A percentile compares a stretch with the other conserved stretches of the same genome.
Evolutionary conservation across 805 yeast genomes (phyloP).

Genomic region (Ogataea salicorniae): DNA sequence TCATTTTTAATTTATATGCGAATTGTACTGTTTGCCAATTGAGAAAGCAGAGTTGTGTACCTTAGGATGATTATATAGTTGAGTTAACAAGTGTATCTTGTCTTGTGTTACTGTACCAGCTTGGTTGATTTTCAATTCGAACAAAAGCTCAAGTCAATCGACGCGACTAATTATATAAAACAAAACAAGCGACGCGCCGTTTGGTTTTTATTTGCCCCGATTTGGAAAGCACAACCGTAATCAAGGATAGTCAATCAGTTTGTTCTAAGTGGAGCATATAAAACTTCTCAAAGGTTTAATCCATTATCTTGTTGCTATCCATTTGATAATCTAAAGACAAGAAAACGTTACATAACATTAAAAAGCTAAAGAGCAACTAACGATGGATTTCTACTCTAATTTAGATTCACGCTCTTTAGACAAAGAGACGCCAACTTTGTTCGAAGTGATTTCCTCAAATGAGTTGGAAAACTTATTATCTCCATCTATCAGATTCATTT

Average conservation of each 20-base stretch:
- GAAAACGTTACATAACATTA: too few species aligned
- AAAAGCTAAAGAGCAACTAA: background rate
- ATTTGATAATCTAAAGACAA: too few species aligned
- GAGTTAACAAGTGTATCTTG: too few species aligned
- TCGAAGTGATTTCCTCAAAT: slow-evolving; percentile 77
- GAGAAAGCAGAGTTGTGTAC: background rate
- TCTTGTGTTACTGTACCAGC: background rate
- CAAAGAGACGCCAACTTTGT: slow-evolving; percentile 75
- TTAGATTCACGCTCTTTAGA: slow-evolving; percentile 74
- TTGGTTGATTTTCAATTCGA: background rate
- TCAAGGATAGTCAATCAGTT: too few species aligned
- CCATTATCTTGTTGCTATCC: too few species aligned
- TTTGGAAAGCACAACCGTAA: background rate
- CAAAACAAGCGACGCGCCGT: too few species aligned
- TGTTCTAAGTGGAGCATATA: too few species aligned
- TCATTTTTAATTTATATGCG: slow-evolving; percentile 36
- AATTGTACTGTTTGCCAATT: background rate
- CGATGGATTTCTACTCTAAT: slow-evolving; percentile 76
- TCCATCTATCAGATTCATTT: slow-evolving; percentile 74
- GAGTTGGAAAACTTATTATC: slow-evolving; percentile 75
- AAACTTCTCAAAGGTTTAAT: too few species aligned
- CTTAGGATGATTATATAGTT: background rate
- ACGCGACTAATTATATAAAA: background rate
- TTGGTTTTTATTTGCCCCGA: background rate
- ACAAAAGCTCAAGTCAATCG: slow-evolving; percentile 2